Base-by-base conservation (phyloP, 2,329 filamentous ascomycete species). In the Aureobasidium uvarum region DNA sequence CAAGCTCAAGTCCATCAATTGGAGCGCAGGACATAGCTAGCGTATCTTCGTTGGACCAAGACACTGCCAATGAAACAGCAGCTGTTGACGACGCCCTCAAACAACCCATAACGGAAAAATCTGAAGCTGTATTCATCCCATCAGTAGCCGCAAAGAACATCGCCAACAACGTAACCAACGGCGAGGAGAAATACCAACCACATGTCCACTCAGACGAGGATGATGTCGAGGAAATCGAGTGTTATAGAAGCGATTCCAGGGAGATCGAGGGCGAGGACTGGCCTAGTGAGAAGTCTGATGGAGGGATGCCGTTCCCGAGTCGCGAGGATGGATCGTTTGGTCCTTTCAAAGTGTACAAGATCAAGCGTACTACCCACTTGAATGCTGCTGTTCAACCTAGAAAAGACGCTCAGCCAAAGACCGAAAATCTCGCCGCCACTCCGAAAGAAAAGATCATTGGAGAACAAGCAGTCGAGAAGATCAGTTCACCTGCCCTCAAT, bases 251-350 rank as follows among this genome's bases (percentile, higher is more conserved):
- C 36, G 46, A 63, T 23, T 52, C 60, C 3, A 20, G 13, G 16
- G 48, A 54, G 16, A 13, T 23, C 6, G n/a, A 31, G 20, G 14
- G 2, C 11, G 48, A 23, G 11, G 60, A 52, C 16, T 41, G 20
- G 45, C 33, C 36, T 28, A 33, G 20, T 16, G 23, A 33, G 43
- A n/a, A 14, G 5, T 52, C 36, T 33, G 46, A 52, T 23, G 13
- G 20, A 33, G 48, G 25, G 10, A 54, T 54, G 58, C 45, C 45
- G 8, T 62, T 62, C n/a, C 60, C 38, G 14, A 43, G 43, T 50
- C 23, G 20, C 18, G 6, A 20, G 16, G 16, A 14, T 38, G n/a
- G 11, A 36, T 25, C 1, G n/a, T 62, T 62, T 33, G 45, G 45
- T 13, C 58, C 58, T 28, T 41, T 51, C 58, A 62, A 13, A 31